Conservation (phyloP, 2,329 filamentous ascomycete species). For the Penicillium sp. region DNA sequence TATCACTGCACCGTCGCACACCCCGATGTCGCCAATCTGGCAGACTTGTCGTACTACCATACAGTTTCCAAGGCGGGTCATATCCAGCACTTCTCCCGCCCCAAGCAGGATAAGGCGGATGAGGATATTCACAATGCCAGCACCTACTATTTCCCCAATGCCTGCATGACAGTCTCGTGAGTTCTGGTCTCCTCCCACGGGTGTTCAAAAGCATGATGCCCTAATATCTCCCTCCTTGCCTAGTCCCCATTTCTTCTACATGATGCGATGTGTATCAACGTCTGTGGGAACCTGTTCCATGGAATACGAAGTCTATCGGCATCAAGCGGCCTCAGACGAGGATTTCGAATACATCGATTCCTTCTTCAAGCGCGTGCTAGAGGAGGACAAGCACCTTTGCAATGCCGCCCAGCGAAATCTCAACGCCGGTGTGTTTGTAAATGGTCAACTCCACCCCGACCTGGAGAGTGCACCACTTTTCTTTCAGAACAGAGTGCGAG, state of each 20-base stretch:
- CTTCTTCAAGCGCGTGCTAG: slow-evolving; percentile 63
- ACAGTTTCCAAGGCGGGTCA: slow-evolving; percentile 50
- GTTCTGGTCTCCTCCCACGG: neutral
- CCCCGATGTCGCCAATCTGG: slow-evolving; percentile 38
- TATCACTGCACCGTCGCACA: slow-evolving; percentile 41
- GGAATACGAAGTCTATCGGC: slow-evolving; percentile 63
- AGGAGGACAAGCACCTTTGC: slow-evolving; percentile 63
- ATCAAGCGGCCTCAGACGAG: slow-evolving; percentile 56
- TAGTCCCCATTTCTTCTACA: slow-evolving; percentile 60
- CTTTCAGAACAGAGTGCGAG: slow-evolving; percentile 55
- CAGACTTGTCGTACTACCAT: slow-evolving; percentile 56
- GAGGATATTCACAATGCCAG: slow-evolving; percentile 43
- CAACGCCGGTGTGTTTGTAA: slow-evolving; percentile 59
- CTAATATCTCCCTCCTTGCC: neutral
- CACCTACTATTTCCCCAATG: slow-evolving; percentile 38
- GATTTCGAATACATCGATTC: slow-evolving; percentile 57
- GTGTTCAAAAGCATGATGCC: no score
- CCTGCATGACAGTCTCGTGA: slow-evolving; percentile 39
- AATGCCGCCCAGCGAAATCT: slow-evolving; percentile 59
- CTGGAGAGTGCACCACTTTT: slow-evolving; percentile 59
- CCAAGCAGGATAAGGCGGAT: slow-evolving; percentile 50
- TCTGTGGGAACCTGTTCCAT: slow-evolving; percentile 53
- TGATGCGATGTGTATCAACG: slow-evolving; percentile 60
- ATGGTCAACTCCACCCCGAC: slow-evolving; percentile 60
- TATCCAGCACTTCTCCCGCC: slow-evolving; percentile 50